Conservation (phyloP, 805 yeast species). For the Zygosaccharomyces bailii region DNA sequence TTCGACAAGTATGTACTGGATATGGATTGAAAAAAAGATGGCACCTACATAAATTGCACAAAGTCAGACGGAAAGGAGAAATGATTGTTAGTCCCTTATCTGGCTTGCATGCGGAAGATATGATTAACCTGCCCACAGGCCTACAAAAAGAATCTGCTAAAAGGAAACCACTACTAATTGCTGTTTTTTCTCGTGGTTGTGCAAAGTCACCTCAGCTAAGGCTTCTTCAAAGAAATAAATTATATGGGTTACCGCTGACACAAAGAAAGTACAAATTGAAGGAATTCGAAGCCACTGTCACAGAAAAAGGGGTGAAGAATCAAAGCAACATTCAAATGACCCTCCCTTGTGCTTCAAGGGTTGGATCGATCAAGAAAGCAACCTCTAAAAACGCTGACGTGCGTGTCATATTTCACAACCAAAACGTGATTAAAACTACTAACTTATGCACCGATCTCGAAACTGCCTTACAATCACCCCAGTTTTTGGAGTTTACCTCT, state of each 20-base stretch:
- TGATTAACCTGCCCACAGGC: constrained; percentile 26
- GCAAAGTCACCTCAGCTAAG: constrained; percentile 27
- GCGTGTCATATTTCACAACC: constrained; percentile 28
- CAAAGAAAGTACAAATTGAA: constrained; percentile 30
- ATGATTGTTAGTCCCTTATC: constrained; percentile 17
- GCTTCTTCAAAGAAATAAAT: constrained; percentile 24
- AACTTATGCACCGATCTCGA: constrained; percentile 8
- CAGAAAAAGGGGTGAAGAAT: background rate
- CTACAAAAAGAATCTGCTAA: constrained; percentile 16
- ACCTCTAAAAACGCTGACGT: constrained; percentile 31
- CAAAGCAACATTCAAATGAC: constrained; percentile 6
- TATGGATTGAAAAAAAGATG: constrained; percentile 23
- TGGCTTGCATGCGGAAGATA: constrained; percentile 25
- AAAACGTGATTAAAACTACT: constrained; percentile 25
- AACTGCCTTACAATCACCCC: constrained; percentile 9
- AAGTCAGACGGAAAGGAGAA: constrained; percentile 10
- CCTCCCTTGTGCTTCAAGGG: constrained; percentile 24
- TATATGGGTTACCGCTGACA: constrained; percentile 23
- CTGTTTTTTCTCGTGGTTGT: constrained; percentile 31
- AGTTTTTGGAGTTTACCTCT: constrained; percentile 21
- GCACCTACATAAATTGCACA: constrained; percentile 26
- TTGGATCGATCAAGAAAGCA: constrained; percentile 23
- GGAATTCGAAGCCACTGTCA: constrained; percentile 17
- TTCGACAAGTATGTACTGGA: constrained; percentile 20
- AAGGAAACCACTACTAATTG: constrained; percentile 31